Base-by-base conservation (phyloP, 176 grass and related monocot genomes). In the Microstegium vimineum region DNA sequence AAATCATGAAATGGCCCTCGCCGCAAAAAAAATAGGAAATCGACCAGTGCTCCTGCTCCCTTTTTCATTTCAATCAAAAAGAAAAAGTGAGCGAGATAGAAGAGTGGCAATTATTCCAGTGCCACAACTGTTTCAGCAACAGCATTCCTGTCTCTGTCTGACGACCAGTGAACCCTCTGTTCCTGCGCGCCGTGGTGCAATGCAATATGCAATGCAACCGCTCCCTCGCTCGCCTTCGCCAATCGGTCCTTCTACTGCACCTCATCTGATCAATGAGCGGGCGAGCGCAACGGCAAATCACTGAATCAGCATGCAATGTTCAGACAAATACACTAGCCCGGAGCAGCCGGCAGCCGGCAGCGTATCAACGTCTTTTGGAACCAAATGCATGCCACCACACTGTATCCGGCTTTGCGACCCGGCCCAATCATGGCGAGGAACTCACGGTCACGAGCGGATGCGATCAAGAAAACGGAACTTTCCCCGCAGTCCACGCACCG, bases 371-470 rank as follows among this genome's bases (percentile, higher is more conserved):
- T 62, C 47, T 52, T 23, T 72, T 47, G 59, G 70, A 83, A 74
- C 22, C 40, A 20, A 46, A 64, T 18, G 84, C 76, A 30, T 43
- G n/a, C 8, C n/a, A 3, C n/a, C 1, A 3, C 22, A 36, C n/a
- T n/a, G n/a, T n/a, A 81, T 5, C 67, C 27, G 35, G 66, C 33
- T 65, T 60, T 37, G 75, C 61, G 25, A 3, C n/a, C 31, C 20
- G 52, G 52, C 52, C 26, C 71, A 71, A 45, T 71, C 77, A 71
- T 23, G 72, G 33, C 69, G 43, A 77, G 35, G 47, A 82, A 86
- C 88, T 89, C 66, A 9, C 46, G 36, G 77, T 86, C 66, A 12
- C 46, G 36, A 82, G 37, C 57, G 60, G 76, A 72, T 13, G 25
- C 42, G 31, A 43, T 59, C 66, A 25, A 25, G 56, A 28, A 30